These are phyloP conservation scores for Eucalyptus marginata DNA, from an alignment of 345 rosid genomes.

Conservation along the genomic window DNA sequence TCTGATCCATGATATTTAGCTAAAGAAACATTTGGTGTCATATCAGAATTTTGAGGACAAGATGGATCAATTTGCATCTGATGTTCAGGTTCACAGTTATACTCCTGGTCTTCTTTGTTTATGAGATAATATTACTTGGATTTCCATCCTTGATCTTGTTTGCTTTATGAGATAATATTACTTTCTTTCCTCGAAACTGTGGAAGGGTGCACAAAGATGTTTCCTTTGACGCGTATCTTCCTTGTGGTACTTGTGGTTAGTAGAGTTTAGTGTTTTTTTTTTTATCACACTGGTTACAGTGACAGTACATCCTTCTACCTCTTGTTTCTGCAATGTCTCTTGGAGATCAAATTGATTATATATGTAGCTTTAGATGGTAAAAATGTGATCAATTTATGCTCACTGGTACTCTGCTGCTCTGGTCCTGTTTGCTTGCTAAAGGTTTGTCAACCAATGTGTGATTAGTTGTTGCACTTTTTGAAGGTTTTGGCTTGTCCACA, in stretches of 20 bases:
- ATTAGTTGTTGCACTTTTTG: not conserved
- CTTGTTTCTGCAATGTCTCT: not conserved
- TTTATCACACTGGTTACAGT: not conserved
- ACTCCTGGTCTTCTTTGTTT: not conserved
- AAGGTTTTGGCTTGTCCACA: not conserved
- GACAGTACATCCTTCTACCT: not conserved
- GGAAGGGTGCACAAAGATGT: constrained; percentile 64
- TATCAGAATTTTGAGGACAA: constrained; percentile 66
- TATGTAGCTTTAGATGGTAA: not conserved
- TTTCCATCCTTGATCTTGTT: not conserved
- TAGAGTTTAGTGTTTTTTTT: not conserved
- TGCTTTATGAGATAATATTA: not conserved
- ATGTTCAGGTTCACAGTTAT: constrained; percentile 45
- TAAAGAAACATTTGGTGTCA: not conserved
- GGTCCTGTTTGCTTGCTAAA: no score
- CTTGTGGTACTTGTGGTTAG: constrained; percentile 81
- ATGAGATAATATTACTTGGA: not conserved
- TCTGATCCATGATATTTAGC: not conserved
- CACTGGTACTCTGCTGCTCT: not conserved
- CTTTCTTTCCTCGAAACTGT: constrained; percentile 82
- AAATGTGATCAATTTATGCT: not conserved
- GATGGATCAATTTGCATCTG: constrained; percentile 31
- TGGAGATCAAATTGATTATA: not conserved
- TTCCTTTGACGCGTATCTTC: constrained; percentile 51
- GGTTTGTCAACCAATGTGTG: no score